Evolutionary conservation across 495 filamentous ascomycete species (phyloP), one percentile per base, ranked within the genome.

Genomic region (Xylaria bambusicola): DNA sequence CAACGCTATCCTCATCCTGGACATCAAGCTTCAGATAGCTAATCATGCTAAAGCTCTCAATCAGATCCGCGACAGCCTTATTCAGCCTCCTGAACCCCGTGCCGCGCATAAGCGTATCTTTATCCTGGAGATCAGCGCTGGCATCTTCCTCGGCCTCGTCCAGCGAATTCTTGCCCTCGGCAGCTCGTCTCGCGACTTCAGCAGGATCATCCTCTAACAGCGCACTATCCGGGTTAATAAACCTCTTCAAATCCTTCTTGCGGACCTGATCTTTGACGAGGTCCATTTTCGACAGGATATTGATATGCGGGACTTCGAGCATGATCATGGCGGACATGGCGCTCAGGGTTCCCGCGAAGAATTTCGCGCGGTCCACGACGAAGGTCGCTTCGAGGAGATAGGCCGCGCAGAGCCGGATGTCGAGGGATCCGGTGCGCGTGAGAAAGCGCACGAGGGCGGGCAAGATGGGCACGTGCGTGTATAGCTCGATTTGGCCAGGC

Each of bases 251-350:
- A 64, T 97, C 92, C 70, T 86, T 86, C 65, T 88, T 87, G 1
- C 87, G 80, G 4, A 97, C 82, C 71, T 88, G 89, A 31, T 88
- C 90, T 63, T 90, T 91, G 54, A 97, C 83, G 51, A 97, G 85
- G 70, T 97, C 94, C 93, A 98, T 97, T 80, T 98, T 98, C 61
- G 84, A 92, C 62, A 98, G 79, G 54, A 97, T 86, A 68, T 97
- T 97, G 66, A 98, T 78, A 67, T 98, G 94, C 2, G 94, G 94
- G 60, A 97, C 84, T 75, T 97, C 94, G 44, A 98, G 81, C 91
- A 97, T 92, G 62, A 97, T 84, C 94, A 98, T 98, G 33, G 94
- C 93, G 54, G 89, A 94, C 93, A 98, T 97, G 46, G 94, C 94
- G 66, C 88, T 93, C 58, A 98, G 75, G 1, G 94, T 95, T 13